phyloP scores from a whole-genome alignment of 2,329 filamentous ascomycete species.

The Curvularia eragrostidis region DNA sequence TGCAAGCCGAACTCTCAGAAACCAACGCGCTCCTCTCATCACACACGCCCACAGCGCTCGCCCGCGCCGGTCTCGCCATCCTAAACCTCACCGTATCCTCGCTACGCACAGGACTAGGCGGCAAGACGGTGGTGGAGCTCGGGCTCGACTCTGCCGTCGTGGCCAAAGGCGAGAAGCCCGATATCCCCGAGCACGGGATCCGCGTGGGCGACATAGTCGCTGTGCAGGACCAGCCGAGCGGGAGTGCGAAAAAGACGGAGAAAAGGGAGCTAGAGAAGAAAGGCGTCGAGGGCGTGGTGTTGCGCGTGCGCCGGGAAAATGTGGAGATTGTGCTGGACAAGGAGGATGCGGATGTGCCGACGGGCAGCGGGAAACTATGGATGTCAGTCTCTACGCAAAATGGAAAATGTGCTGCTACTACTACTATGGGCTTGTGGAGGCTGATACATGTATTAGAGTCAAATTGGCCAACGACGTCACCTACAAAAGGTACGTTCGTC shows the following conservation, averaged over 20 bases:
- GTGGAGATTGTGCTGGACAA: conserved; percentile 75
- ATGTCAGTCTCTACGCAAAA: conserved; percentile 57
- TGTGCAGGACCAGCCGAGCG: conserved; percentile 75
- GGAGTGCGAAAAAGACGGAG: conserved; percentile 73
- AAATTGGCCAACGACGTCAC: conserved; percentile 72
- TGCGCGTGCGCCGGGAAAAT: conserved; percentile 64
- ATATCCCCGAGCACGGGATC: conserved; percentile 77
- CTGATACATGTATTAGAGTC: conserved; percentile 58
- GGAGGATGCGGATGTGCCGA: conserved; percentile 62
- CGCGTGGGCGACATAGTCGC: conserved; percentile 79
- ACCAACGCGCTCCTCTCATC: conserved; percentile 71
- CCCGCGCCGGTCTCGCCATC: conserved; percentile 79
- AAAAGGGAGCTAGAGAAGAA: conserved; percentile 72
- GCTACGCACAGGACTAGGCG: conserved; percentile 86
- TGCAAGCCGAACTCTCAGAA: conserved; percentile 74
- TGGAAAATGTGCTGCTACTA: background rate
- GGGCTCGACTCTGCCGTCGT: conserved; percentile 71
- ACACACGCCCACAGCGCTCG: conserved; percentile 71
- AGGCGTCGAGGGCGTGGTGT: conserved; percentile 74
- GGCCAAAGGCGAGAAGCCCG: conserved; percentile 54
- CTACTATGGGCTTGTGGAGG: conserved; percentile 12
- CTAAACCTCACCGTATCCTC: conserved; percentile 76
- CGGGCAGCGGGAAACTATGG: conserved; percentile 65
- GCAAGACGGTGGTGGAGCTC: conserved; percentile 88
- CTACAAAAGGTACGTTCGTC: conserved; percentile 65